These are phyloP conservation scores for Phycomyces blakesleeanus DNA, from an alignment of 192 early-diverging fungal species.

Conservation along the genomic window DNA sequence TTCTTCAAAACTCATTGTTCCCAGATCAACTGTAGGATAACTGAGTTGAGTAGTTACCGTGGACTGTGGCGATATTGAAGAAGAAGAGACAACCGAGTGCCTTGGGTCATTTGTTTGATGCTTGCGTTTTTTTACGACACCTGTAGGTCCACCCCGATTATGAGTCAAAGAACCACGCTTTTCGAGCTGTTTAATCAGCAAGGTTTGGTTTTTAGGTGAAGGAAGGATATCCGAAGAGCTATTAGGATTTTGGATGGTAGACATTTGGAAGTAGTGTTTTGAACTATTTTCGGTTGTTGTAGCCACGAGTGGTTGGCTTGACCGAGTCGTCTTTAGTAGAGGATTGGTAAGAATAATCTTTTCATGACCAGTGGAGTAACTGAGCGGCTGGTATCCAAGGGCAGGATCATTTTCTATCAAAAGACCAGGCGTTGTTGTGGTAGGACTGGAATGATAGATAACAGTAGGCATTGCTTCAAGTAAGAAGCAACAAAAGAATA, in stretches of 20 bases:
- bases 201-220: neutral
- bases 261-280: too few species aligned
- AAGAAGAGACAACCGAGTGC: neutral
- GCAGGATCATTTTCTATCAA: neutral
- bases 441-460: neutral
- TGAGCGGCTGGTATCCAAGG: neutral
- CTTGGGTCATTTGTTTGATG: neutral
- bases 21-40: constrained; percentile 8
- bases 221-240: too few species aligned
- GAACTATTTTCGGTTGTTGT: too few species aligned
- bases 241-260: too few species aligned
- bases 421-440: neutral
- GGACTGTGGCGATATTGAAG: neutral
- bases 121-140: neutral
- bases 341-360: neutral
- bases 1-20: constrained; percentile 8
- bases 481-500: too few species aligned
- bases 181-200: neutral
- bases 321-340: neutral
- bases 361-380: neutral
- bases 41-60: neutral
- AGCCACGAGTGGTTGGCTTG: too few species aligned
- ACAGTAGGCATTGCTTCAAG: neutral
- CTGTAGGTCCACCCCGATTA: neutral
- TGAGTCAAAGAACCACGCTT: neutral